Base-by-base conservation (phyloP, 2,329 filamentous ascomycete species). In the Byssothecium circinans region DNA sequence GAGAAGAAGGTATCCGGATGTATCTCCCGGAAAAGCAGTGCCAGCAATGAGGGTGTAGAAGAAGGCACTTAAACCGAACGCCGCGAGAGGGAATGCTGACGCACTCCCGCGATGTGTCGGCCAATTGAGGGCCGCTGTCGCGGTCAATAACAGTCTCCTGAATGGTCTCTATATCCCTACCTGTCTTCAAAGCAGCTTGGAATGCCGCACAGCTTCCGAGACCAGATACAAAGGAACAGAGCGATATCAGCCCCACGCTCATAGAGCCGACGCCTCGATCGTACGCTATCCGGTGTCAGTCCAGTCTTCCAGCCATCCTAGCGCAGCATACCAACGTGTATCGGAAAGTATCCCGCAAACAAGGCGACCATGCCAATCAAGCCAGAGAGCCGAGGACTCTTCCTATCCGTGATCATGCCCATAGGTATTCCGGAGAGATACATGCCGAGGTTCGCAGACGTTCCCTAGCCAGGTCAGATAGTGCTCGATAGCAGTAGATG, bases 11-110 rank as follows among this genome's bases (percentile, higher is more conserved):
- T 96, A 91, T 32, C 82, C 81, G 45, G 87, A 86, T 1, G 91
- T 94, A 61, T 95, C 84, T 32, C 90, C 89, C 2, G 89, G 88
- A 65, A 96, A 91, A 33, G 89, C 75, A 38, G 95, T 66, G 15
- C 84, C 83, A 18, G 90, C 89, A 27, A 95, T 73, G 2, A 86
- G 79, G 0, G 94, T 92, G 74, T 96, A 99, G 76, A 97, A 95
- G 74, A 99, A 94, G 45, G 94, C 94, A 68, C 91, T 96, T 47
- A 99, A 75, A 2, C 94, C 94, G 66, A 97, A 97, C 2, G 89
- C 91, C 47, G 94, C 89, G 46, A 97, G 74, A 5, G 94, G 92
- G 61, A 97, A 94, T 1, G 91, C 91, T 5, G 94, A 97, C 5
- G 94, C 94, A 3, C 92, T 96, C 45, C 94, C 94, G 54, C 94